Conservation (phyloP, 2,329 filamentous ascomycete species). For the Epichloe uncinata region DNA sequence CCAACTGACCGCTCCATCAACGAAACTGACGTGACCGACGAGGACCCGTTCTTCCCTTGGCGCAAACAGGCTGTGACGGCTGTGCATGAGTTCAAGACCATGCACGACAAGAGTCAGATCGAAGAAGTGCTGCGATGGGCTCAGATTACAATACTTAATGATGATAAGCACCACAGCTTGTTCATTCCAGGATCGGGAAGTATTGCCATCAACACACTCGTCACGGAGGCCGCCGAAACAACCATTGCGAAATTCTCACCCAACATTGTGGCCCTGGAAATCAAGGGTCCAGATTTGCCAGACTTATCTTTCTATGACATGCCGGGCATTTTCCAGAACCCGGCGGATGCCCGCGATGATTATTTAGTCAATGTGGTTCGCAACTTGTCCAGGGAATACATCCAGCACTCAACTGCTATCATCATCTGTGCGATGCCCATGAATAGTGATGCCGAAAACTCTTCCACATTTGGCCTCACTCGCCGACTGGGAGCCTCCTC, state of each 20-base stretch:
- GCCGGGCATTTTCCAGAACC: slow-evolving; percentile 66
- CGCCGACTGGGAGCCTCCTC: slow-evolving; percentile 39
- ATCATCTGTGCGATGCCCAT: slow-evolving; percentile 68
- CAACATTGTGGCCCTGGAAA: slow-evolving; percentile 65
- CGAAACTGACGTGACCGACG: slow-evolving; percentile 32
- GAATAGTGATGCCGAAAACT: slow-evolving; percentile 66
- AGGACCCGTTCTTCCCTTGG: slow-evolving; percentile 55
- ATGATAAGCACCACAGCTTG: slow-evolving; percentile 35
- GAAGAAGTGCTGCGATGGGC: slow-evolving; percentile 59
- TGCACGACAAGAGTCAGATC: slow-evolving; percentile 48
- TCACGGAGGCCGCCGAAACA: slow-evolving; percentile 23
- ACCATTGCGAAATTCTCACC: slow-evolving; percentile 61
- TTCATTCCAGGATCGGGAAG: slow-evolving; percentile 40
- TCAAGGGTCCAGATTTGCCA: slow-evolving; percentile 56
- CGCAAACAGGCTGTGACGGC: slow-evolving; percentile 28
- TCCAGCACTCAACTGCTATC: slow-evolving; percentile 54
- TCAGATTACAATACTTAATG: slow-evolving; percentile 65
- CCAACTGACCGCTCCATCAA: slow-evolving; percentile 25
- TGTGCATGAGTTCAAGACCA: slow-evolving; percentile 47
- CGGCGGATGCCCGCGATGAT: slow-evolving; percentile 47
- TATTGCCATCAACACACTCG: slow-evolving; percentile 22
- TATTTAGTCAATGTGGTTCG: slow-evolving; percentile 61
- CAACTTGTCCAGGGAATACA: slow-evolving; percentile 57
- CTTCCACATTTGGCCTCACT: slow-evolving; percentile 54
- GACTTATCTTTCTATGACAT: slow-evolving; percentile 76